Conservation (phyloP, 805 yeast species). For the Ogataea trehaloabstinens region DNA sequence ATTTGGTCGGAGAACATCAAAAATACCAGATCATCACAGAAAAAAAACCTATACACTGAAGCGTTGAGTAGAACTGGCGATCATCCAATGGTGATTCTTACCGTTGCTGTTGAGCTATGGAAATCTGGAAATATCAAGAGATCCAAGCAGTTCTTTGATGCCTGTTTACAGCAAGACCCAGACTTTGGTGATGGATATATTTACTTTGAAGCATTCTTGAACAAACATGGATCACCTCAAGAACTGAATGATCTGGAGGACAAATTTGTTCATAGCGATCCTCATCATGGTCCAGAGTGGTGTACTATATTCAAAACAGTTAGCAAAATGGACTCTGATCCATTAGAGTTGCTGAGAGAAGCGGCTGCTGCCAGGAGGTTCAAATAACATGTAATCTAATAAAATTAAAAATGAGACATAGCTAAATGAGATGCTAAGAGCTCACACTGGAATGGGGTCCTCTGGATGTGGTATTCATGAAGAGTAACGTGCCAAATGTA, state of each 20-base stretch:
- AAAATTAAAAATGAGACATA: background rate
- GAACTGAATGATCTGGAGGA: slow-evolving; percentile 37
- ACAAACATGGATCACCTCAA: slow-evolving; percentile 36
- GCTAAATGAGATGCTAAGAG: background rate
- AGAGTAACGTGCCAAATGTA: too few species aligned
- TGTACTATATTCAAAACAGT: slow-evolving; percentile 46
- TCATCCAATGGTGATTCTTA: slow-evolving; percentile 53
- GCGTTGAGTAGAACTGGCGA: slow-evolving; percentile 70
- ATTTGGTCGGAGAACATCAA: slow-evolving; percentile 67
- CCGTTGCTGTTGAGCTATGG: slow-evolving; percentile 70
- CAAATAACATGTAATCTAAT: slow-evolving; percentile 2
- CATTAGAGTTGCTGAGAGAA: slow-evolving; percentile 20
- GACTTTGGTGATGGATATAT: slow-evolving; percentile 79
- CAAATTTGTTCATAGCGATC: slow-evolving; percentile 43
- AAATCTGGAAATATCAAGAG: slow-evolving; percentile 58
- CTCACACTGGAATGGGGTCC: too few species aligned
- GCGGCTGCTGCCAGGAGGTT: slow-evolving; percentile 11
- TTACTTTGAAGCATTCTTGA: slow-evolving; percentile 51
- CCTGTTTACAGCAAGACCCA: slow-evolving; percentile 47
- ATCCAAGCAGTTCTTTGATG: slow-evolving; percentile 74
- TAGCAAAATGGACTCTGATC: slow-evolving; percentile 25
- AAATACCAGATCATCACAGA: slow-evolving; percentile 38
- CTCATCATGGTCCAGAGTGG: slow-evolving; percentile 67
- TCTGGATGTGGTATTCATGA: too few species aligned
- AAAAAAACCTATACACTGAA: slow-evolving; percentile 59